A percentile compares a stretch with the other conserved stretches of the same genome.
These are phyloP conservation scores for Lithocarpus polystachyus DNA, from an alignment of 306 rosid species.

Conservation along the genomic window DNA sequence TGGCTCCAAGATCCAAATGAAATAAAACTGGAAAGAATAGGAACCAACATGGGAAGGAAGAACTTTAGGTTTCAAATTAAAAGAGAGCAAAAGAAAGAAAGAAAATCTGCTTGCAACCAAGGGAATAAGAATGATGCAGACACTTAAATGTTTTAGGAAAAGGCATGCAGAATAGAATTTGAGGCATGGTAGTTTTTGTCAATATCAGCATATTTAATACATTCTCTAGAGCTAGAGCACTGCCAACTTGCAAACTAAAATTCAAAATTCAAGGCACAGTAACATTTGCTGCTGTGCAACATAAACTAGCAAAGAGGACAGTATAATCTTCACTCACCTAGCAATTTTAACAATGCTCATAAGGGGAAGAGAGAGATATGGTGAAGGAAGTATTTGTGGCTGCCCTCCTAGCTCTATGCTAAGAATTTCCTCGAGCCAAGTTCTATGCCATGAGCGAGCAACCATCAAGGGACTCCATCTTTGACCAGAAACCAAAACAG, in stretches of 20 bases:
- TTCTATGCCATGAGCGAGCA: slow-evolving; percentile 88
- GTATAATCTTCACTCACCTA: slow-evolving; percentile 44
- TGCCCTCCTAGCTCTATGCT: slow-evolving; percentile 46
- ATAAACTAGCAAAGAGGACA: not conserved
- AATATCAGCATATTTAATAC: not conserved
- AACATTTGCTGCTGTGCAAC: not conserved
- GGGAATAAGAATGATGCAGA: not conserved
- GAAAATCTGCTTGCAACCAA: not conserved
- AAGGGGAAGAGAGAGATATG: slow-evolving; percentile 78
- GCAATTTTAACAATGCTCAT: slow-evolving; percentile 90
- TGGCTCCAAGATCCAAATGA: slow-evolving; percentile 1
- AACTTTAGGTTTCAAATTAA: not conserved
- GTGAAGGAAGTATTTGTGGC: slow-evolving; percentile 61
- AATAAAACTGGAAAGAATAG: not conserved
- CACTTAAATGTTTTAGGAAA: slow-evolving; percentile 5
- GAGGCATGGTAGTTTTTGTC: not conserved
- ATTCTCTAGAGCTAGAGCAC: not conserved
- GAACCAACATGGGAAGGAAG: not conserved
- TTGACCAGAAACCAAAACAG: slow-evolving; percentile 30
- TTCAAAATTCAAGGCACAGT: not conserved
- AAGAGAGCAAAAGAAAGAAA: not conserved
- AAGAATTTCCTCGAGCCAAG: slow-evolving; percentile 74
- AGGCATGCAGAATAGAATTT: not conserved
- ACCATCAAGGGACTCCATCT: slow-evolving; percentile 94
- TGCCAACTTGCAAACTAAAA: not conserved